Evolutionary conservation across 352 stramenopile genomes (phyloP), one percentile per base, ranked within the genome.

Genomic region (Phytophthora ohioensis): DNA sequence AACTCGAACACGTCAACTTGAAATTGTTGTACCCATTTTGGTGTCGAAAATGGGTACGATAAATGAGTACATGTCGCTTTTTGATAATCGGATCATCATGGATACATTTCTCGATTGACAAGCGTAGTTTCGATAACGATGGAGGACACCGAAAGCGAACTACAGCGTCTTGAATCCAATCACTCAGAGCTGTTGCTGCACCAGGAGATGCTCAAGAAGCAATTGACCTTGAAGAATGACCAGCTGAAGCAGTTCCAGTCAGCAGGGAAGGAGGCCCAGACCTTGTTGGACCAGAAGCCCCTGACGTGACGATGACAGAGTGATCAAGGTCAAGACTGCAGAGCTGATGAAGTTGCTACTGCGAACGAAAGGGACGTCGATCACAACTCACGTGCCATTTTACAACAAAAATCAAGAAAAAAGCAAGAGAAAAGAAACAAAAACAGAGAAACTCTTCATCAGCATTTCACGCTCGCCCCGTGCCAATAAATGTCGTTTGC

Each of bases 111-210:
- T 17, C 21, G 36, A 69, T 57, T 9, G 46, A 51, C 27, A 49
- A 49, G 12, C n/a, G 3, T 9, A 34, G 7, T 15, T 39, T 60
- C 34, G 7, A 39, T 17, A 45, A 57, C 13, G 4, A 51, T 57
- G 56, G 65, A 66, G 41, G 56, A 64, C n/a, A 10, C 57, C 8
- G 38, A 62, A 21, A 75, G 59, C 12, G 84, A 92, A 67, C 75
- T 88, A 30, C 61, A 80, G 60, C 79, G 82, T 17, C 75, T 92
- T 5, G 75, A 84, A 68, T 74, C 78, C 36, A 91, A 91, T 62
- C 77, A 91, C 65, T 65, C 65, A 67, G 80, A 92, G 73, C 79
- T 92, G 21, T 55, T 81, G 49, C 67, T 87, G 59, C 84, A 92
- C 52, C 71, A 90, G 36, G 64, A 80, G 43, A 88, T 80, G 51